A percentile compares a stretch with the other conserved stretches of the same genome.
phyloP scores from a whole-genome alignment of 1,284 basidiomycete genomes.

The Apiotrichum porosum region DNA sequence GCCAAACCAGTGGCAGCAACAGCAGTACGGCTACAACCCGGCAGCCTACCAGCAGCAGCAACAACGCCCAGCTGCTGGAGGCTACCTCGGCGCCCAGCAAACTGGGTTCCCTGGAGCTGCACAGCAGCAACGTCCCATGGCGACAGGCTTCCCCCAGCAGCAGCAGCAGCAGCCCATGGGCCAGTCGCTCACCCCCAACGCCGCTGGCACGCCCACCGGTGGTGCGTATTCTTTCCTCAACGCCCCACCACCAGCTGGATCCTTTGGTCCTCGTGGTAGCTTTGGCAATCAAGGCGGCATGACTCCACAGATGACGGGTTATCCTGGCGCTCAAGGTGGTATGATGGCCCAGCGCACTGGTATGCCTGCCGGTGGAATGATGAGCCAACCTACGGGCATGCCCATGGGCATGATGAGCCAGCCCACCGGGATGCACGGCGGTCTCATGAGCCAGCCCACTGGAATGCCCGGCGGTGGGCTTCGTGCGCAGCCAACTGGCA shows the following conservation, averaged over 20 bases:
- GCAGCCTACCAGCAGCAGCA: constrained; percentile 30
- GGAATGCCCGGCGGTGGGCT: constrained; percentile 55
- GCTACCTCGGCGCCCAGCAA: constrained; percentile 28
- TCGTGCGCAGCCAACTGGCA: constrained; percentile 71
- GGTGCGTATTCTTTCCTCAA: constrained; percentile 45
- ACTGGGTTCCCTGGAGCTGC: constrained; percentile 29
- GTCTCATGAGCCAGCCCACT: constrained; percentile 43
- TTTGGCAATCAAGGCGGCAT: constrained; percentile 35
- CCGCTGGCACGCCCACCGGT: constrained; percentile 6
- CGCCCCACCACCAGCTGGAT: constrained; percentile 37
- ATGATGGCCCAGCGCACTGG: constrained; percentile 39
- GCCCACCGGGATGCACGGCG: constrained; percentile 6
- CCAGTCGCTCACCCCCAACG: not conserved
- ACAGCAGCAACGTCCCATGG: constrained; percentile 52
- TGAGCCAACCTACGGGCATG: constrained; percentile 53
- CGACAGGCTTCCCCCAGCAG: constrained; percentile 48
- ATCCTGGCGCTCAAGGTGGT: constrained; percentile 24
- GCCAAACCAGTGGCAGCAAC: constrained; percentile 33
- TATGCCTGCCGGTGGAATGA: constrained; percentile 31
- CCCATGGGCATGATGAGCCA: constrained; percentile 50
- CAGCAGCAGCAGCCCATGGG: constrained; percentile 13
- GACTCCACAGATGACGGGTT: constrained; percentile 33
- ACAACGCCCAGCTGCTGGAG: constrained; percentile 5
- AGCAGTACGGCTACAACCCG: constrained; percentile 25
- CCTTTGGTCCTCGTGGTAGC: constrained; percentile 25